Percentiles rank a stretch among this genome's conserved stretches.
Conservation (phyloP, 2,329 filamentous ascomycete species). For the Paramyrothecium sp. region DNA sequence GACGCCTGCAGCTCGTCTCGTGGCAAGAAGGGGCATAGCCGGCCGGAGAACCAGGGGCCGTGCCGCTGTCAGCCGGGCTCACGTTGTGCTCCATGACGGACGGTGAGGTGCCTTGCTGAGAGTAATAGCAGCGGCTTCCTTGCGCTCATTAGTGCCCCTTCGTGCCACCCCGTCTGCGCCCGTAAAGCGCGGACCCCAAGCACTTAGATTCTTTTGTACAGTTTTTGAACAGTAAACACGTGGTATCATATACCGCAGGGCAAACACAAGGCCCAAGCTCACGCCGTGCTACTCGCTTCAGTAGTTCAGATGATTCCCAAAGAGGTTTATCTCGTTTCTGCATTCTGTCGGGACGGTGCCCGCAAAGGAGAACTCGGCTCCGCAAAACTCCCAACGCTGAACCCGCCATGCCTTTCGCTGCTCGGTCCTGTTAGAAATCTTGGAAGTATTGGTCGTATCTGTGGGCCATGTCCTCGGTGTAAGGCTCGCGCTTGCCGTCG, state of each 20-base stretch:
- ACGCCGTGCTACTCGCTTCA: neutral
- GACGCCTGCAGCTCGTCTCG: too few species aligned
- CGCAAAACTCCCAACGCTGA: too few species aligned
- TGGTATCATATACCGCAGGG: neutral
- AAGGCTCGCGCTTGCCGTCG: constrained; percentile 61
- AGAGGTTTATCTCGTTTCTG: neutral
- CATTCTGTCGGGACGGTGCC: neutral
- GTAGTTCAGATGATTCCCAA: too few species aligned
- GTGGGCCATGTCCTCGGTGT: constrained; percentile 65
- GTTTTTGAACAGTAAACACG: neutral
- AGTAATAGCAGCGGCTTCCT: too few species aligned
- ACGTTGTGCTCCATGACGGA: too few species aligned
- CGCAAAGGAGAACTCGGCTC: too few species aligned
- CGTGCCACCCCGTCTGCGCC: neutral
- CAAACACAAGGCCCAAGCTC: neutral
- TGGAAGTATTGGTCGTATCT: constrained; percentile 71
- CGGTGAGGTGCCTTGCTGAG: too few species aligned
- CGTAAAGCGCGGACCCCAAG: neutral
- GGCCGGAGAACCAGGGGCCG: too few species aligned
- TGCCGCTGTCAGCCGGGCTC: too few species aligned
- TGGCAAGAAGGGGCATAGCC: too few species aligned
- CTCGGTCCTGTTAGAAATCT: constrained; percentile 54
- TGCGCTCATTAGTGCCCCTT: too few species aligned
- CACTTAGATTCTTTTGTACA: neutral
- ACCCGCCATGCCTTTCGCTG: neutral